Base-by-base conservation (phyloP, 345 rosid genomes). In the Zanthoxylum bungeanum region DNA sequence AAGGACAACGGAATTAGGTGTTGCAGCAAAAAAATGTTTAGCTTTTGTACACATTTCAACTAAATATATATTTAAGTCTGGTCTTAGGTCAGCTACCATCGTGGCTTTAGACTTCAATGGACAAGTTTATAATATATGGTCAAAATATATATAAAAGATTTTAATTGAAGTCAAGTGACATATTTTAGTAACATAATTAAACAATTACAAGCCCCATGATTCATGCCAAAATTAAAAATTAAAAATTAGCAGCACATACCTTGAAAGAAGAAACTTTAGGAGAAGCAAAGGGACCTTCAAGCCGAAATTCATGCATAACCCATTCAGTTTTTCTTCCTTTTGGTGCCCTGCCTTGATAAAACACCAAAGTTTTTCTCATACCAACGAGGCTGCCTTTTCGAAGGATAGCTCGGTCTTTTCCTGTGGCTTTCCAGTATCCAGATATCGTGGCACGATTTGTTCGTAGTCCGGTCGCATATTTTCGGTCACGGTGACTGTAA, bases 391-490 rank as follows among this genome's bases (percentile, higher is more conserved):
- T 81, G 33, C 86, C 85, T 57, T 87, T 84, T 5, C 88, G 78
- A 21, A 57, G 65, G 60, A 94, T 60, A 0, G 79, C 52, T 56
- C 88, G 77, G 74, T 94, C 98, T 60, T 91, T 94, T 16, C 98
- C 98, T 0, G 98, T 94, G 19, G 98, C 98, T 75, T 94, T 94
- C 98, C 98, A 94, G 33, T 94, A 94, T 34, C 98, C 98, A 5
- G 85, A 66, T 9, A 82, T 83, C 0, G 98, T 94, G 25, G 98
- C 98, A 19, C 98, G 65, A 78, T 94, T 94, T 12, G 97, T 94
- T 69, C 98, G 82, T 10, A 86, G 28, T n/a, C 98, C 98, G 0
- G 95, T 94, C 24, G 98, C 97, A 39, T 94, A 94, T 75, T 94
- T 94, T 0, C 97, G 82, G 46, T 94, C 98, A 33, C 95, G 77